Base-by-base conservation (phyloP, 1,284 basidiomycete species). In the Moesziomyces sp. region DNA sequence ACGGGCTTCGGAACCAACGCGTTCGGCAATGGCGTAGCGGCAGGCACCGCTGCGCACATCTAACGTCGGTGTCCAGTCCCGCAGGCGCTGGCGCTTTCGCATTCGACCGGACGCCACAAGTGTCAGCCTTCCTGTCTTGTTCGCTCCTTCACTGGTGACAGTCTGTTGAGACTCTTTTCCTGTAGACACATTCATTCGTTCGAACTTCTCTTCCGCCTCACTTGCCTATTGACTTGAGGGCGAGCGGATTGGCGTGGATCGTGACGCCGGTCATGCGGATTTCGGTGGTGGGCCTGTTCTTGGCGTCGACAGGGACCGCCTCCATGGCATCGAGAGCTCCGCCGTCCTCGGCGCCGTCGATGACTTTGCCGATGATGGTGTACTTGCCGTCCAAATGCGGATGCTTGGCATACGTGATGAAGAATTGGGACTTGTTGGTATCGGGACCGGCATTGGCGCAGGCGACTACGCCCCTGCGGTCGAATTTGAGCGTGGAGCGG, bases 181-280 rank as follows among this genome's bases (percentile, higher is more conserved):
- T 34, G 30, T 34, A 34, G 30, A 34, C 30, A 34, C 11, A 34
- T 34, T 13, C 30, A 34, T 8, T 34, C 30, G 10, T 34, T 34
- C 7, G 10, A 34, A 34, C 30, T 13, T 34, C 30, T 34, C 13
- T 34, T 34, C 26, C 6, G 3, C 13, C 24, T 61, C 56, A 75
- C 43, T 70, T 59, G 44, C 67, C 54, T 30, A 57, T 53, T 21
- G 75, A 77, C 53, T 74, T 77, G 28, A 93, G 91, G 26, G 93
- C 93, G 62, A 94, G 89, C 10, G 96, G 96, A 85, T 99, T 99
- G 35, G 95, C 92, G 83, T 99, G 96, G 35, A 98, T 92, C 11
- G 93, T 94, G 42, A 97, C 93, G 81, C 89, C 87, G 34, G 88
- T 89, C 68, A 97, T 86, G 79, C 89, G 91, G 83, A 98, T 92